Evolutionary conservation across 441 rosid genomes (phyloP), one percentile per base, ranked within the genome.

Genomic region (Euphorbia celastroides): DNA sequence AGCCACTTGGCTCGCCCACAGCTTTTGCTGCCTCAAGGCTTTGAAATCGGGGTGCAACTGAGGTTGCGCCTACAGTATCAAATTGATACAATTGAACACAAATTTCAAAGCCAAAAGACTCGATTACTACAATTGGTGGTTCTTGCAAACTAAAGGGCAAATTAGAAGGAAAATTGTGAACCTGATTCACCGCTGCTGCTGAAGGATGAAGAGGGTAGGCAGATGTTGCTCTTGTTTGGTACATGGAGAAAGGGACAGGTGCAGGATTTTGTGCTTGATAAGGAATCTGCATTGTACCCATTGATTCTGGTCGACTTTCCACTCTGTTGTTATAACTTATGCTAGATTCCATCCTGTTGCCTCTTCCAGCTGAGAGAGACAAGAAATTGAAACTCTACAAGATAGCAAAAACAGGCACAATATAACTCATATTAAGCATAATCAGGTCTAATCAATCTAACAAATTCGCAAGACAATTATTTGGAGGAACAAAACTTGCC

Each of bases 311-410:
- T 23, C 71, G 60, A 63, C 79, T 77, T 73, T 60, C 76, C 34
- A 17, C 48, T 74, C 74, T 74, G 57, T 72, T 74, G 57, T 50
- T 59, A 16, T 26, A 61, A 57, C 77, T 32, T 12, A 57, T 61
- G 17, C 68, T 70, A 59, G 70, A 65, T 61, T 83, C 81, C 34
- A 58, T 44, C 31, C 55, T 69, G 20, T 54, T 69, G 20, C 64
- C 61, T 38, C 71, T 71, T 62, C 85, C 88, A 68, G 78, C 28
- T 10, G 88, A 77, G 57, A 88, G 70, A 71, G 94, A 83, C 71
- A 90, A 69, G 81, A 93, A 93, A 73, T 88, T 76, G 65, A 76
- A 86, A 74, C 76, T 70, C 98, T 93, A 84, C 74, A 30, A 38
- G 69, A 62, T 64, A 70, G 64, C 61, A 74, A 52, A 51, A 42